Evolutionary conservation across 164 flowering plant species (phyloP), one percentile per base, ranked within the genome.

Genomic region (Vitis cinerea): DNA sequence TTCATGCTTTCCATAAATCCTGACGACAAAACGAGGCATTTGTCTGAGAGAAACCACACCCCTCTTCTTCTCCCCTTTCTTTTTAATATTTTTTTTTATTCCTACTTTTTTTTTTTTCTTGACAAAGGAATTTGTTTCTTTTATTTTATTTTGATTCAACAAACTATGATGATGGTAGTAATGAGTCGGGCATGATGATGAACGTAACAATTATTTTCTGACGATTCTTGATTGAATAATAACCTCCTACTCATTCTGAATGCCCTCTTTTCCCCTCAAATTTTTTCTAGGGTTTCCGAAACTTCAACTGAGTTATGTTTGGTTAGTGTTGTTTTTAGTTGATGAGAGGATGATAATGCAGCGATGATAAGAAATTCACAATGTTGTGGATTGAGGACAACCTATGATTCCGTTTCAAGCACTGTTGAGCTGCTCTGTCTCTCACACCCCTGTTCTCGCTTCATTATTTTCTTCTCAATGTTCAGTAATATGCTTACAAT

Each of bases 1-100:
- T 17, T 68, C 57, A 60, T 75, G 62, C 79, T 63, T 65, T 66
- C 70, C 19, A 47, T 8, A 54, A 78, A 72, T 71, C 72, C 59
- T 82, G 86, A 82, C 65, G 87, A 80, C 83, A 75, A 83, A 71
- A 66, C 85, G 87, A 87, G 85, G 90, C 88, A 82, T 85, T 85
- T 82, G 83, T 83, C 90, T 82, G 86, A 82, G 85, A 80, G 85
- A 68, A 75, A 71, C 30, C 61, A 9, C 16, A 29, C 14, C 27
- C 19, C 2, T 47, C 27, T 60, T 9, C 11, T 2, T 27, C 9
- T 47, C 17, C n/a, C 31, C n/a, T 8, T 17, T 47, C 52, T 17
- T 58, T 31, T 16, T 67, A 14, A 12, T 50, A 1, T 6, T 2
- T 14, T 0, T 17, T 49, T 61, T 62, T 48, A 7, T 57, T 58